These are phyloP conservation scores for Phytopythium boreale DNA, from an alignment of 352 stramenopile species.

Conservation along the genomic window DNA sequence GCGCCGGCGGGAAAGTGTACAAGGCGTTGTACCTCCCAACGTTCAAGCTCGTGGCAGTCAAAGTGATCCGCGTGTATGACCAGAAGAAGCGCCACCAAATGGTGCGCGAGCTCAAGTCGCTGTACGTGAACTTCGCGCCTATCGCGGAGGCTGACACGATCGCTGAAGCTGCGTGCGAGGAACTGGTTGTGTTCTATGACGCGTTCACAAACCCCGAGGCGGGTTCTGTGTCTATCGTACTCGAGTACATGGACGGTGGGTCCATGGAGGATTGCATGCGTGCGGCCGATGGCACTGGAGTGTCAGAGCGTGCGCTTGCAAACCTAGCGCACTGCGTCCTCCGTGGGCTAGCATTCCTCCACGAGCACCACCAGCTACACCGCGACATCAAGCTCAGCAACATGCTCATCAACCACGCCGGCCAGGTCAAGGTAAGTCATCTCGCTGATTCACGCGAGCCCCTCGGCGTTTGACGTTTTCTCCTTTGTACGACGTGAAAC, in stretches of 20 bases:
- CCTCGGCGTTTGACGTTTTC: not conserved
- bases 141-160: slow-evolving; percentile 37
- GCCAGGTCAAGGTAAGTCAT: slow-evolving; percentile 58
- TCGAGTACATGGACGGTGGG: slow-evolving; percentile 94
- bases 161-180: slow-evolving; percentile 52
- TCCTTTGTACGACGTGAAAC: not conserved
- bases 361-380: slow-evolving; percentile 89
- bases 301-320: slow-evolving; percentile 75
- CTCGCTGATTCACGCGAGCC: not conserved
- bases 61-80: slow-evolving; percentile 87
- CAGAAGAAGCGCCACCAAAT: slow-evolving; percentile 88
- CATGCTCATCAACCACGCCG: slow-evolving; percentile 88
- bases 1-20: slow-evolving; percentile 86
- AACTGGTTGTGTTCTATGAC: slow-evolving; percentile 91
- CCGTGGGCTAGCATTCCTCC: slow-evolving; percentile 84
- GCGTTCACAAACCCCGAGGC: slow-evolving; percentile 88
- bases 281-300: slow-evolving; percentile 21
- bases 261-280: slow-evolving; percentile 82
- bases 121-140: slow-evolving; percentile 78
- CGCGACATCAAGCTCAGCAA: slow-evolving; percentile 96
- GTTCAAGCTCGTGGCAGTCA: slow-evolving; percentile 87
- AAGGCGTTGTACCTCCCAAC: slow-evolving; percentile 89
- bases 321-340: slow-evolving; percentile 77
- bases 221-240: slow-evolving; percentile 88
- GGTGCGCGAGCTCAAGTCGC: slow-evolving; percentile 82